Conservation (phyloP, 176 grass and related monocot species). For the Avena eriantha region DNA sequence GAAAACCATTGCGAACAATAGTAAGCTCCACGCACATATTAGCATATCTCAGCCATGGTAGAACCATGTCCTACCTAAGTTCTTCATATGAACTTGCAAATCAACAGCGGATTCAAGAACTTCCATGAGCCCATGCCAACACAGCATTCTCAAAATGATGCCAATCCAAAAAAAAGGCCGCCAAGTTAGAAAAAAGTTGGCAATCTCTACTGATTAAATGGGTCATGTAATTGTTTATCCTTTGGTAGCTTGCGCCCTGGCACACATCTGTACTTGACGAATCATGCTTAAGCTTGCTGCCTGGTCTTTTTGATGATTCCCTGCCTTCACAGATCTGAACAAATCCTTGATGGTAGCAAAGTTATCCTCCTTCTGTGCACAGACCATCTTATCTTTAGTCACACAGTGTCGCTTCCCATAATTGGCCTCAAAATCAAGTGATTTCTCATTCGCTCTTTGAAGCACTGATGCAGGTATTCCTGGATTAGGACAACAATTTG, state of each 20-base stretch:
- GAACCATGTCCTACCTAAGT: not conserved
- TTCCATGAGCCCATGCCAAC: not conserved
- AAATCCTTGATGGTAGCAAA: slow-evolving; percentile 60
- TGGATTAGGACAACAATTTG: slow-evolving; percentile 43
- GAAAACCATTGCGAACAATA: slow-evolving; percentile 4
- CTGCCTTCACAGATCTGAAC: slow-evolving; percentile 42
- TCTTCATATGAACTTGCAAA: not conserved
- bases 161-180: slow-evolving; percentile 5
- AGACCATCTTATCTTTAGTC: slow-evolving; percentile 32
- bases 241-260: slow-evolving; percentile 48
- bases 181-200: slow-evolving; percentile 2
- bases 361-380: slow-evolving; percentile 32
- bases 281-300: slow-evolving; percentile 50
- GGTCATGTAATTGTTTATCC: slow-evolving; percentile 35
- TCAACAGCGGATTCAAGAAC: not conserved
- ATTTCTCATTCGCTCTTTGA: slow-evolving; percentile 78
- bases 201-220: not conserved
- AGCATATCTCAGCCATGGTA: not conserved
- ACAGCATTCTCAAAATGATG: slow-evolving; percentile 5
- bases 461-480: slow-evolving; percentile 85
- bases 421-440: slow-evolving; percentile 75
- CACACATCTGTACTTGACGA: slow-evolving; percentile 57
- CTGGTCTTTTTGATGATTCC: slow-evolving; percentile 42
- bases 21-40: not conserved
- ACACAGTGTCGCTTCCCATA: slow-evolving; percentile 52